Evolutionary conservation across 495 filamentous ascomycete genomes (phyloP).

Genomic region (Cladorrhinum samala): DNA sequence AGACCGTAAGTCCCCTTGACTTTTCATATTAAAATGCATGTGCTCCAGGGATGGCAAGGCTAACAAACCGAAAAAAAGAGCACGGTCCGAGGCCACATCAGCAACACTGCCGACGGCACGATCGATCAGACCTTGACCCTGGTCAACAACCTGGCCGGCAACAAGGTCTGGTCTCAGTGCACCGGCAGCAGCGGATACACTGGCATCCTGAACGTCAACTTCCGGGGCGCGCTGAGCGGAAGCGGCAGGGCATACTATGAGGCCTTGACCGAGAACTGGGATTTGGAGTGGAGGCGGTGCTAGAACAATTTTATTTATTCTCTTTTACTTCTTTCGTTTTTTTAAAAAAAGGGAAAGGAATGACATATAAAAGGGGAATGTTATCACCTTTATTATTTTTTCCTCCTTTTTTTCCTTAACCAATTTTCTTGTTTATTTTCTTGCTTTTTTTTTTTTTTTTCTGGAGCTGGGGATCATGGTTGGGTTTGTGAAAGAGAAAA

Average conservation of each 20-base stretch:
- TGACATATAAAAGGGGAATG: too few relatives aligned
- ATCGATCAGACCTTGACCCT: conserved; percentile 28
- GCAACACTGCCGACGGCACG: conserved; percentile 19
- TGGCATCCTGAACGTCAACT: conserved; percentile 42
- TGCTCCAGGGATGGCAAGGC: not conserved
- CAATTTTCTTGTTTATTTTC: too few relatives aligned
- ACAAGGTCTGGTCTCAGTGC: conserved; percentile 36
- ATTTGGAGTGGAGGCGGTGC: conserved; percentile 38
- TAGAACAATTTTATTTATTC: conserved; percentile 9
- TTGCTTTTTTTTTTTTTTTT: too few relatives aligned
- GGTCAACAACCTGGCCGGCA: conserved; percentile 20
- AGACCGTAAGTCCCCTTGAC: conserved; percentile 25
- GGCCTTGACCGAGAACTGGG: conserved; percentile 35
- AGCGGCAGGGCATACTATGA: conserved; percentile 35
- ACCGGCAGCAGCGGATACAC: conserved; percentile 26
- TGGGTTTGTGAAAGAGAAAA: not conserved
- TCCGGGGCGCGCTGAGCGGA: conserved; percentile 33
- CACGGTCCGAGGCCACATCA: conserved; percentile 22
- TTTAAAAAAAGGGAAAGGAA: too few relatives aligned
- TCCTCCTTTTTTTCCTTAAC: not conserved
- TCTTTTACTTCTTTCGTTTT: not conserved
- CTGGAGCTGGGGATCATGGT: not conserved
- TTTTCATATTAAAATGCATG: not conserved
- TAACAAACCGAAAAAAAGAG: too few relatives aligned
- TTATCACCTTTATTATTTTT: not conserved